phyloP scores from a whole-genome alignment of 306 rosid genomes.

The Prunus mira region DNA sequence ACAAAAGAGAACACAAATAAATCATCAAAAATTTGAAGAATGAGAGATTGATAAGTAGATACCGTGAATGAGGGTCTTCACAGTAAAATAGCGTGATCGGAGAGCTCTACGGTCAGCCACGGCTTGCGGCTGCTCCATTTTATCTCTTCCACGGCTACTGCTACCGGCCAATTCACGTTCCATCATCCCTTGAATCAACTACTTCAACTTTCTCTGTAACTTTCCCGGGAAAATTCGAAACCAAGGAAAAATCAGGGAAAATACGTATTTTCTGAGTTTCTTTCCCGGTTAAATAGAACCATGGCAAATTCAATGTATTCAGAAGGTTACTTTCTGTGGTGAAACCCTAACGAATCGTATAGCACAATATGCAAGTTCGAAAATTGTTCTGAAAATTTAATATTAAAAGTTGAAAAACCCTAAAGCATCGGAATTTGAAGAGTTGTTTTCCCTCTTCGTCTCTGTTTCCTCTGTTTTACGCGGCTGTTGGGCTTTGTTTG shows the following conservation, averaged over 20 bases:
- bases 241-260: neutral
- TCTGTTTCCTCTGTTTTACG: neutral
- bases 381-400: neutral
- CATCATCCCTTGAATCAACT: slow-evolving; percentile 6
- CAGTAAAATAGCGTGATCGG: slow-evolving; percentile 34
- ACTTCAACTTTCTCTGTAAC: neutral
- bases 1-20: neutral
- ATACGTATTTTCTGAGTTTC: neutral
- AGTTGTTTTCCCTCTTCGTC: slow-evolving; percentile 1
- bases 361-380: neutral
- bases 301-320: too few species aligned
- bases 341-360: neutral
- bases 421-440: neutral
- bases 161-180: slow-evolving; percentile 12
- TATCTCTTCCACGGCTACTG: neutral
- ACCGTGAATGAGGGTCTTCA: slow-evolving; percentile 30
- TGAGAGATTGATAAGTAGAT: neutral
- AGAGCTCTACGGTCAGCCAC: slow-evolving; percentile 23
- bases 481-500: neutral
- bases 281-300: neutral
- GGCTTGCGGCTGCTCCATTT: neutral
- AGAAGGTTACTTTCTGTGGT: too few species aligned
- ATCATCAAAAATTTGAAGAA: too few species aligned
- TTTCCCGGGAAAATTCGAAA: slow-evolving; percentile 1
- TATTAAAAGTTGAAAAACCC: neutral